Evolutionary conservation across 108 stramenopile species (phyloP), one percentile per base, ranked within the genome.

Genomic region (Cyclotella cryptica): DNA sequence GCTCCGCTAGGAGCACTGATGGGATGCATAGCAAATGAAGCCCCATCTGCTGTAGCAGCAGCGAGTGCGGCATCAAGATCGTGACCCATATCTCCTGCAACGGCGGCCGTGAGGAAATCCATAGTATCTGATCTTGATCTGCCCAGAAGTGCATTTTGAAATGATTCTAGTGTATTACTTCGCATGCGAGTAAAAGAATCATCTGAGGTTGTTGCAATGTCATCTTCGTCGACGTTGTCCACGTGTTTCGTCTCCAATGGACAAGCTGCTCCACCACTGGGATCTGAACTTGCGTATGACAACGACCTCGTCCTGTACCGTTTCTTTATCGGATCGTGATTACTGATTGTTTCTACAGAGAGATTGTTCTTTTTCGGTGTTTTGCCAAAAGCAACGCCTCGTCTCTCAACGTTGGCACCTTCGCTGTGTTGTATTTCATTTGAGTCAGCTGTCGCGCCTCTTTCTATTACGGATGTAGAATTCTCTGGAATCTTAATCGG

Each of bases 51-150:
- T 41, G 73, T 74, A 54, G 64, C 74, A 40, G 69, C 80, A 17
- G 73, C 73, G 10, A 69, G 28, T 45, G 80, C 80, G 15, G 80
- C 80, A 63, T 81, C 80, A 0, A 81, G 62, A 65, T 81, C 74
- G 39, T 81, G 80, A 24, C 80, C 80, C 74, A 81, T 74, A 57
- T 73, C 80, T n/a, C 80, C 80, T 10, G 80, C 80, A 66, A 81
- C 74, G 18, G 80, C 80, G 9, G 80, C 80, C 1, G 80, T 81
- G 53, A 81, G 74, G 54, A 81, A 81, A 45, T 81, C 80, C 54
- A 81, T 62, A 17, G 80, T 81, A 53, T 81, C 80, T 49, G 80
- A 80, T 63, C 72, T 26, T 35, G 60, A 53, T 71, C 80, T 75
- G 6, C 67, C 53, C 46, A 53, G 52, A n/a, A 81, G 5, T 30